phyloP scores from a whole-genome alignment of 2,329 filamentous ascomycete species.

The Xylariaceae sp. region DNA sequence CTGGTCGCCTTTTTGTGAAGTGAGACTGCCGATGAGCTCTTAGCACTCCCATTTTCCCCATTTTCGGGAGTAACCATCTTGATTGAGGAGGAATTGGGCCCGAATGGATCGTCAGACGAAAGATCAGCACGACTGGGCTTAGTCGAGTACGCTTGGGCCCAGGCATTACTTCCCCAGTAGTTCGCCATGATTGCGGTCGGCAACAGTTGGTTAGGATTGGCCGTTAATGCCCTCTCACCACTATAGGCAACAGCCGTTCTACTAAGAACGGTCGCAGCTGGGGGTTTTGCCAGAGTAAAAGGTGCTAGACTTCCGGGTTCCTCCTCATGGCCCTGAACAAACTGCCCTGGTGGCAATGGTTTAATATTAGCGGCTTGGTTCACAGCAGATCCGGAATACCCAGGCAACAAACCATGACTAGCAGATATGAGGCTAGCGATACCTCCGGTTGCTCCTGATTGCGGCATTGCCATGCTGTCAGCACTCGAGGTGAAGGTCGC shows the following conservation, averaged over 20 bases:
- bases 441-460: conserved; percentile 48
- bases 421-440: conserved; percentile 83
- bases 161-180: conserved; percentile 85
- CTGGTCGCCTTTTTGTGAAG: conserved; percentile 42
- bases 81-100: conserved; percentile 32
- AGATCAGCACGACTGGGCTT: conserved; percentile 21
- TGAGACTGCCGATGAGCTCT: conserved; percentile 22
- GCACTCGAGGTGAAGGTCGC: conserved; percentile 50
- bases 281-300: conserved; percentile 73
- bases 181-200: conserved; percentile 87
- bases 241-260: conserved; percentile 77
- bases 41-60: conserved; percentile 20
- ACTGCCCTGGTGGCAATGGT: conserved; percentile 30
- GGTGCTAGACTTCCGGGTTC: conserved; percentile 67
- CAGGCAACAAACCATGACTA: conserved; percentile 71
- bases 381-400: conserved; percentile 36
- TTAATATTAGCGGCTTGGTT: conserved; percentile 28
- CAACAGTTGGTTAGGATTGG: conserved; percentile 63
- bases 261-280: conserved; percentile 78
- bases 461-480: conserved; percentile 36
- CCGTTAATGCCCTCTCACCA: conserved; percentile 64
- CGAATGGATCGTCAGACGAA: conserved; percentile 35
- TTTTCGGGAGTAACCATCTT: conserved; percentile 29
- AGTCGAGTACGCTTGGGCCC: conserved; percentile 40
- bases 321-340: conserved; percentile 40